A percentile compares a stretch with the other conserved stretches of the same genome.
These are phyloP conservation scores for Rhodotorula sp. DNA, from an alignment of 1,284 basidiomycete species.

Conservation along the genomic window DNA sequence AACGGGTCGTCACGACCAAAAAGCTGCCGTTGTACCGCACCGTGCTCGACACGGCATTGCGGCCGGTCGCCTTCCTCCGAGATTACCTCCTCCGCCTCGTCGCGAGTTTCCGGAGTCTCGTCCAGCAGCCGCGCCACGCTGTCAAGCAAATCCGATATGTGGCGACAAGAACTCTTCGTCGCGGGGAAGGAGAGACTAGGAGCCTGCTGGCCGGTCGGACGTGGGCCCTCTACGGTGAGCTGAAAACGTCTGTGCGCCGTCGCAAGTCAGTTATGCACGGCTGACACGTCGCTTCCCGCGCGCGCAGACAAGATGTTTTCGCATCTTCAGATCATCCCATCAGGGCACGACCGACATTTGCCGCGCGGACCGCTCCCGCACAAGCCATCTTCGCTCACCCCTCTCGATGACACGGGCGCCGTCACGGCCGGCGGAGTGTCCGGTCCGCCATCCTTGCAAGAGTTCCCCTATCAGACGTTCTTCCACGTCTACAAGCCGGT, in stretches of 20 bases:
- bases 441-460: slow-evolving; percentile 19
- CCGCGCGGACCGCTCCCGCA: slow-evolving; percentile 47
- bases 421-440: background rate
- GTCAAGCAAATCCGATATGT: background rate
- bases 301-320: slow-evolving; percentile 58
- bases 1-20: background rate
- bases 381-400: slow-evolving; percentile 35
- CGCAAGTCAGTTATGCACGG: background rate
- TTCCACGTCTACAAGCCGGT: slow-evolving; percentile 90
- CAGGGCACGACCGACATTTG: slow-evolving; percentile 49
- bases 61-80: slow-evolving; percentile 4
- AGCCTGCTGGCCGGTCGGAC: slow-evolving; percentile 27
- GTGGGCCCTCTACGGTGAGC: slow-evolving; percentile 45
- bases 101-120: background rate
- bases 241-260: background rate
- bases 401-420: slow-evolving; percentile 25
- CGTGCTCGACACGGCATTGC: slow-evolving; percentile 1
- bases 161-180: background rate
- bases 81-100: slow-evolving; percentile 1
- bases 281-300: too few species aligned
- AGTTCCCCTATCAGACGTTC: slow-evolving; percentile 76
- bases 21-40: slow-evolving; percentile 10
- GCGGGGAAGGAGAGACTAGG: slow-evolving; percentile 23
- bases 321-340: slow-evolving; percentile 70
- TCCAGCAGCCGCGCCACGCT: background rate